Evolutionary conservation across 768 basidiomycete genomes (phyloP), one percentile per base, ranked within the genome.

Genomic region (Hydnomerulius pinastri): DNA sequence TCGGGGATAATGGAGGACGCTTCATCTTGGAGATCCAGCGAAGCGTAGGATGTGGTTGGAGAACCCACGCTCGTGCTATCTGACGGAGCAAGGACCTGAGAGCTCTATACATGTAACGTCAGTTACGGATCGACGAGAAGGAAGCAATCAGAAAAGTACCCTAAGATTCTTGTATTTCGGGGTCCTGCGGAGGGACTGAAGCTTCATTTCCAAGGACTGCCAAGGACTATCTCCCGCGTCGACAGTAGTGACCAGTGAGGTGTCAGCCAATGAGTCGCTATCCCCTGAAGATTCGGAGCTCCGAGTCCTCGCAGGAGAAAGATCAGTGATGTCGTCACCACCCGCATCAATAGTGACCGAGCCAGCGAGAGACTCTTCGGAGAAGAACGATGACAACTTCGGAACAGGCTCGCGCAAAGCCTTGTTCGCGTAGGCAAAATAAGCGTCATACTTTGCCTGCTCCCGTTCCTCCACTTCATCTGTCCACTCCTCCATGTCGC

Each of bases 211-310:
- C 17, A 35, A 51, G 13, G 21, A 37, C 15, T n/a, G 44, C 21
- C 7, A 24, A 35, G 32, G 11, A 6, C 11, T 43, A 7, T 56
- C 50, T 17, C 43, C 50, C 8, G 41, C 37, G 20, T 57, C 48
- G 7, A 63, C 39, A n/a, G 54, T 65, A 29, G 63, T 65, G 30
- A 46, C 57, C 2, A 59, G 43, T 23, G 62, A 63, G 35, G 60
- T 53, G 23, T 43, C 25, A 12, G 29, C 24, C 21, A 35, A 38
- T 6, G 50, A 53, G 17, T 36, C 12, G 18, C 18, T 42, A 11
- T 20, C 28, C 23, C 43, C 53, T 20, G 51, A 53, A 21, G 23
- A 9, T 13, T 25, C 23, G 23, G 39, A 32, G 12, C 32, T 32
- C 32, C n/a, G 32, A 32, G 32, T 32, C 32, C 2, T 32, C 12